Conservation (phyloP, 1,284 basidiomycete species). For the Ceratobasidium sp. region DNA sequence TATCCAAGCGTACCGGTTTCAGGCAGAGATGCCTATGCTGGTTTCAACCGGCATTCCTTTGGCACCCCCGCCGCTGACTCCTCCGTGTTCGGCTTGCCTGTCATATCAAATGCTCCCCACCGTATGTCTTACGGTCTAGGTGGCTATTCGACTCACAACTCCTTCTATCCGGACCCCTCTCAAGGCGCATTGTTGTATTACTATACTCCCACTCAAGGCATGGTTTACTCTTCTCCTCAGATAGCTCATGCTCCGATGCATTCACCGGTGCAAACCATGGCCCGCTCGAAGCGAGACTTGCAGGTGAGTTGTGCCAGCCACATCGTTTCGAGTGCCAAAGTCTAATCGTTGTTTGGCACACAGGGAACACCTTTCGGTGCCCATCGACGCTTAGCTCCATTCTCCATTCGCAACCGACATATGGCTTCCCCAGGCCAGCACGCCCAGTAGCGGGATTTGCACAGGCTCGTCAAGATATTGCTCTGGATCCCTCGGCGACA, state of each 20-base stretch:
- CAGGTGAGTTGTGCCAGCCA: constrained; percentile 61
- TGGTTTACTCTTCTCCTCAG: constrained; percentile 61
- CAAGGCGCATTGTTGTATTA: constrained; percentile 66
- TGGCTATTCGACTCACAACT: constrained; percentile 48
- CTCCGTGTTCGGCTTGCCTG: constrained; percentile 60
- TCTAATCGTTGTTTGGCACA: background rate
- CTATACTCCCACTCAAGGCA: constrained; percentile 66
- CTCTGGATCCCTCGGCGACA: constrained; percentile 39
- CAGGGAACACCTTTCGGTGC: constrained; percentile 58
- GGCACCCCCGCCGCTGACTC: constrained; percentile 60
- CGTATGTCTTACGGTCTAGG: constrained; percentile 33
- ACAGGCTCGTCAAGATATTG: constrained; percentile 26
- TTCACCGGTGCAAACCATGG: constrained; percentile 62
- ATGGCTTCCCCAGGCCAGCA: constrained; percentile 31
- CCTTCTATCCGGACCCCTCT: constrained; percentile 63
- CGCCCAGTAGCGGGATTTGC: constrained; percentile 31
- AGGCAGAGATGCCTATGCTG: constrained; percentile 7
- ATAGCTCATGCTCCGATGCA: constrained; percentile 49
- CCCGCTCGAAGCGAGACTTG: constrained; percentile 60
- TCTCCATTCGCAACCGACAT: constrained; percentile 30
- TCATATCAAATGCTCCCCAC: constrained; percentile 55
- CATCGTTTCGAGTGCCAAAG: constrained; percentile 13
- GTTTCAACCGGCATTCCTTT: constrained; percentile 57
- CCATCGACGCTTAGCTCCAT: constrained; percentile 54
- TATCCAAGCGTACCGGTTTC: constrained; percentile 23